Percentiles rank a stretch among this genome's conserved stretches.
Conservation (phyloP, 306 rosid species). For the Trifolium subterraneum region DNA sequence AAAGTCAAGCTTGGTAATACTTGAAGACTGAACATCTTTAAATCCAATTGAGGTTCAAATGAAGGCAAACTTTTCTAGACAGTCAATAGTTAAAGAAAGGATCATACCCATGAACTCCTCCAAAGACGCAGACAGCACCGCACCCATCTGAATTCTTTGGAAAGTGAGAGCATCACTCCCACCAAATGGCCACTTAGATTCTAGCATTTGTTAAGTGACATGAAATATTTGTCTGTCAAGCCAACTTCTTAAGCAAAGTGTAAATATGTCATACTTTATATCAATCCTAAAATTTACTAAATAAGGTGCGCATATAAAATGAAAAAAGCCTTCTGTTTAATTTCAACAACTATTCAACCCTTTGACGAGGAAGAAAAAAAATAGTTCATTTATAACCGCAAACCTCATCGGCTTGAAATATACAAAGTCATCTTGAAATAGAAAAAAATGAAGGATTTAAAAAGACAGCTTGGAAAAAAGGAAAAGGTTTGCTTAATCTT, state of each 20-base stretch:
- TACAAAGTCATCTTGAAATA: not conserved
- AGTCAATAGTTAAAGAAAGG: slow-evolving; percentile 31
- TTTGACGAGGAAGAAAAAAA: slow-evolving; percentile 1
- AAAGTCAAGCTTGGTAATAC: not conserved
- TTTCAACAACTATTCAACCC: not conserved
- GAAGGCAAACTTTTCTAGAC: slow-evolving; percentile 30
- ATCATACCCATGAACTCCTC: slow-evolving; percentile 46
- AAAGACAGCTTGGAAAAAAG: not conserved
- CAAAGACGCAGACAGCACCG: slow-evolving; percentile 21
- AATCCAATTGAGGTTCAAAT: slow-evolving; percentile 34
- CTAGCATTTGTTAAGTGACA: slow-evolving; percentile 30
- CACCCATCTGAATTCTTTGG: slow-evolving; percentile 22
- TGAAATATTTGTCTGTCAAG: slow-evolving; percentile 19
- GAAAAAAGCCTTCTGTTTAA: not conserved
- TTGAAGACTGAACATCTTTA: not conserved
- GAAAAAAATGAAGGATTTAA: not conserved
- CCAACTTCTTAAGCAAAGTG: slow-evolving; percentile 37
- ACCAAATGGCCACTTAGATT: slow-evolving; percentile 34
- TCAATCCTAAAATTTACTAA: not conserved
- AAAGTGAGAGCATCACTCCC: slow-evolving; percentile 39
- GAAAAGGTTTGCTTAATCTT: not conserved
- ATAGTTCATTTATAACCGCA: not conserved
- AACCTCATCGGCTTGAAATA: not conserved
- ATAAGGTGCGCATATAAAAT: not conserved
- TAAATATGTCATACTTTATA: not conserved